phyloP scores from a whole-genome alignment of 805 yeast genomes.

The Myxozyma kluyveri region DNA sequence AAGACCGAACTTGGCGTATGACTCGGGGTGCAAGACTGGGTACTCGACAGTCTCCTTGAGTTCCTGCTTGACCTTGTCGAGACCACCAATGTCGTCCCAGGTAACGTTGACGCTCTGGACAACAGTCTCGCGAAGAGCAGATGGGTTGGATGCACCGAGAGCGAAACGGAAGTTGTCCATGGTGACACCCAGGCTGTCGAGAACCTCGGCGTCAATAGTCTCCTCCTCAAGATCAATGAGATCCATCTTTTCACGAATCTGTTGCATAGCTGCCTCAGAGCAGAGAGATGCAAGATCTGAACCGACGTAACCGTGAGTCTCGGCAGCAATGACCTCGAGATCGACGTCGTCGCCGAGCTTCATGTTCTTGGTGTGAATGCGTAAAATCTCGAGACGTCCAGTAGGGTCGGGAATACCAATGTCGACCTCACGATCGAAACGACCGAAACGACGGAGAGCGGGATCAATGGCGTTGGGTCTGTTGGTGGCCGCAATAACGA shows the following conservation, averaged over 20 bases:
- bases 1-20: conserved; percentile 95
- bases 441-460: conserved; percentile 79
- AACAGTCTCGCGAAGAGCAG: conserved; percentile 98
- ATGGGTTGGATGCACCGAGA: conserved; percentile 95
- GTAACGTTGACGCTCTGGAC: conserved; percentile 98
- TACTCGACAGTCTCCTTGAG: conserved; percentile 98
- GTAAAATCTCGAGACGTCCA: conserved; percentile 93
- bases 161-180: conserved; percentile 99
- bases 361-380: conserved; percentile 99
- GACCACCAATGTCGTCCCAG: conserved; percentile 99
- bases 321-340: conserved; percentile 90
- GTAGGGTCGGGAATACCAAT: conserved; percentile 96
- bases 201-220: conserved; percentile 93
- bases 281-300: conserved; percentile 97
- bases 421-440: conserved; percentile 83
- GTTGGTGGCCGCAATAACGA: conserved; percentile 96
- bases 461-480: conserved; percentile 85
- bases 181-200: conserved; percentile 94
- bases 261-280: conserved; percentile 99
- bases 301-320: conserved; percentile 99
- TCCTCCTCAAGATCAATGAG: conserved; percentile 93
- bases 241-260: conserved; percentile 99
- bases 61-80: conserved; percentile 93
- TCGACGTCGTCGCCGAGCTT: conserved; percentile 93
- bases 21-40: conserved; percentile 98